Evolutionary conservation across 495 filamentous ascomycete species (phyloP).

Genomic region (Tuber borchii): DNA sequence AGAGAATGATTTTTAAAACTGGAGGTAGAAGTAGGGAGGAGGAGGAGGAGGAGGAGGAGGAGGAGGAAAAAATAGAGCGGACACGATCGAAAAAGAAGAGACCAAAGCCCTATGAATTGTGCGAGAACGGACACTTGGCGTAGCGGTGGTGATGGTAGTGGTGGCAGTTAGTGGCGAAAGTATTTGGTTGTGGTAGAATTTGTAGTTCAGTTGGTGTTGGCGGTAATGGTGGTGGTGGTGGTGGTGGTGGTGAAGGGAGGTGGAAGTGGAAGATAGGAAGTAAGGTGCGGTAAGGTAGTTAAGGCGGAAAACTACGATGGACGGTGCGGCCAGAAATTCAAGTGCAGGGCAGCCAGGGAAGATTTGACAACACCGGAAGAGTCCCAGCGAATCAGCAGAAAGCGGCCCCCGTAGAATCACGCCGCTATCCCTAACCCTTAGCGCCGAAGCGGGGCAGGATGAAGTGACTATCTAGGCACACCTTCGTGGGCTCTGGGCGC

Average conservation of each 20-base stretch:
- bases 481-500: background rate
- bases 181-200: conserved; percentile 16
- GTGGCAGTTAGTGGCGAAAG: conserved; percentile 17
- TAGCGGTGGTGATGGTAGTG: conserved; percentile 13
- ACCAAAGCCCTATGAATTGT: conserved; percentile 16
- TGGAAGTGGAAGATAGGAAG: conserved; percentile 22
- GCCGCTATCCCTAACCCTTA: conserved; percentile 31
- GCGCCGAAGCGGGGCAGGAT: conserved; percentile 7
- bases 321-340: conserved; percentile 16
- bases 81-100: conserved; percentile 19
- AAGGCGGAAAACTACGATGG: conserved; percentile 29
- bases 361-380: conserved; percentile 1
- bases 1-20: conserved; percentile 15
- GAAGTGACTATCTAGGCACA: background rate
- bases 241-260: conserved; percentile 13
- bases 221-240: conserved; percentile 22
- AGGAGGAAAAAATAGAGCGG: conserved; percentile 14
- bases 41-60: background rate
- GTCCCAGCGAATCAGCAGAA: conserved; percentile 12
- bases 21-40: conserved; percentile 13
- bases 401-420: conserved; percentile 12
- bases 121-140: conserved; percentile 15
- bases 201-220: conserved; percentile 9
- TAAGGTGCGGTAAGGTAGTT: conserved; percentile 18
- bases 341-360: background rate